A percentile compares a stretch with the other conserved stretches of the same genome.
phyloP scores from a whole-genome alignment of 2,329 filamentous ascomycete species.

The Lachnellula willkommii region DNA sequence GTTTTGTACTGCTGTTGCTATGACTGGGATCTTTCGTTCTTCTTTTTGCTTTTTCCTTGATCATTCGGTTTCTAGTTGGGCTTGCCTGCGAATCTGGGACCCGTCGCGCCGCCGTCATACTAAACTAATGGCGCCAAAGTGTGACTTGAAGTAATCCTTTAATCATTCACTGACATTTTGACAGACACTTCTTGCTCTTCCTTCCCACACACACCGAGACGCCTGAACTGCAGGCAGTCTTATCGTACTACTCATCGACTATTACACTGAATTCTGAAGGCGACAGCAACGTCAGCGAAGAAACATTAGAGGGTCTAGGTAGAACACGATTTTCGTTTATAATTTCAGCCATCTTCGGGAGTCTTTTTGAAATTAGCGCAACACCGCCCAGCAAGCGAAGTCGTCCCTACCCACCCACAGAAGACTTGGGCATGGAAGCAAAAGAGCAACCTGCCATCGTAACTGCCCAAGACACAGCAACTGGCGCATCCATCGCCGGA shows the following conservation, averaged over 20 bases:
- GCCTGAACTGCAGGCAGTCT: conserved; percentile 70
- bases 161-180: conserved; percentile 6
- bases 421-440: neutral
- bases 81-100: neutral
- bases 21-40: too few relatives aligned
- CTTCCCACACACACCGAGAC: conserved; percentile 61
- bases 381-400: conserved; percentile 30
- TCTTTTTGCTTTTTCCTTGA: neutral
- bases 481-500: conserved; percentile 2
- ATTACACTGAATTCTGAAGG: conserved; percentile 89
- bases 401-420: conserved; percentile 8
- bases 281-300: conserved; percentile 86
- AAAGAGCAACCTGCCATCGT: neutral
- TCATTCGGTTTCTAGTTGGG: neutral
- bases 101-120: neutral
- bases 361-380: conserved; percentile 60
- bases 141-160: neutral
- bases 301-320: conserved; percentile 91
- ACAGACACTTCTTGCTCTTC: conserved; percentile 88
- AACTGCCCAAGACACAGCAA: neutral
- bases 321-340: conserved; percentile 69
- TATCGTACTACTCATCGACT: conserved; percentile 87
- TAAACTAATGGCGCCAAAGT: neutral
- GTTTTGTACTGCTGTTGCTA: too few relatives aligned
- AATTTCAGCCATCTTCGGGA: conserved; percentile 67